Base-by-base conservation (phyloP, 805 yeast species). In the Suhomyces sp. region DNA sequence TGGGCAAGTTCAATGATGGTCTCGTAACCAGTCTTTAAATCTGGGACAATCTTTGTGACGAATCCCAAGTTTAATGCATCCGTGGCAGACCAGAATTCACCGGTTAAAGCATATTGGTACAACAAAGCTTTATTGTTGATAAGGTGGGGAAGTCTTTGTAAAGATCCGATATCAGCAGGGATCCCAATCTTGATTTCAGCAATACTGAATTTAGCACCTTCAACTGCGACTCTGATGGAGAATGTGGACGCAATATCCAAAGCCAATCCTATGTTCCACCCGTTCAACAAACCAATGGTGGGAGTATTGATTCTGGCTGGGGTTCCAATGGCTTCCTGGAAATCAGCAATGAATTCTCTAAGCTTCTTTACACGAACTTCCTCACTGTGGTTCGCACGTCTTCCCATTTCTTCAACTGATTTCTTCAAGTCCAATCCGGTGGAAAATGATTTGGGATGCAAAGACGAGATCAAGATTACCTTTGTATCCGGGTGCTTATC, bases 151-250 rank as follows among this genome's bases (percentile, higher is more conserved):
- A 83, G 50, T 51, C 91, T 68, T 58, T 84, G 90, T 39, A 84
- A 63, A 1, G 85, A 71, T 4, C 95, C 95, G 50, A 84, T 81
- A 53, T 85, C 93, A 2, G 93, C 88, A 24, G 85, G 74, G 52
- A 85, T 68, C 3, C 91, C 93, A 35, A 84, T 68, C 42, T 78
- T 76, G 40, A 83, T 77, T 58, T 84, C 95, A 38, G 82, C 74
- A 38, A 85, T 74, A 26, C 83, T 70, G 44, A 82, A 68, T 25
- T 51, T 58, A 10, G 75, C 70, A 43, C 74, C 82, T 19, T 60
- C 59, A 3, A 79, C 60, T 8, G 78, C 77, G 9, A 79, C 54
- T 33, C 90, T 70, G 16, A 84, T 74, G 11, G 78, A 69, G 19
- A 73, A 68, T 0, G 83, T 74, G 10, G 81, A 59, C 6, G 82